Evolutionary conservation across 306 rosid species (phyloP).

Genomic region (Cicer bijugum): DNA sequence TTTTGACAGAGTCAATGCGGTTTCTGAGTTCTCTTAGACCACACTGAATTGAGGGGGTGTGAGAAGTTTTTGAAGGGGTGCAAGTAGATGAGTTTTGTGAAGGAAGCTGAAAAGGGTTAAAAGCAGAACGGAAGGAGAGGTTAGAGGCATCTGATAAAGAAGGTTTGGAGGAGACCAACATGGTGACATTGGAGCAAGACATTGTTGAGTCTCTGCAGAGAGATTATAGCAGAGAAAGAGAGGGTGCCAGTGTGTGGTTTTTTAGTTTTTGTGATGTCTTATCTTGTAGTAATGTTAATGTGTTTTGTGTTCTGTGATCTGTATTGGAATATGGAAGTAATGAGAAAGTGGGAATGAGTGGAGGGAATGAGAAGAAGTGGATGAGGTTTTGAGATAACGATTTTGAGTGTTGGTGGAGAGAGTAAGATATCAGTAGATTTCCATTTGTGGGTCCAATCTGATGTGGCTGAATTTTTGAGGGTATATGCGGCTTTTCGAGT

Average conservation of each 20-base stretch:
- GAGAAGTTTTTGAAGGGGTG: conserved; percentile 49
- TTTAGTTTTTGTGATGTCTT: conserved; percentile 39
- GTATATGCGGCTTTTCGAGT: conserved; percentile 46
- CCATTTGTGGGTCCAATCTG: conserved; percentile 39
- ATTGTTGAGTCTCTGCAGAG: conserved; percentile 33
- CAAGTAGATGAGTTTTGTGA: conserved; percentile 47
- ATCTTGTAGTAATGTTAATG: conserved; percentile 35
- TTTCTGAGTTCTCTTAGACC: conserved; percentile 76
- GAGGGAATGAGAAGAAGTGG: conserved; percentile 49
- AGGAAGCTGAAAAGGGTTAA: conserved; percentile 73
- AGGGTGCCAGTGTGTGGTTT: conserved; percentile 3
- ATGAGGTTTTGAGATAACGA: conserved; percentile 57
- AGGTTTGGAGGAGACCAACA: conserved; percentile 61
- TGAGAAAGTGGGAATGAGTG: conserved; percentile 48
- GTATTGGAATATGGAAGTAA: conserved; percentile 29
- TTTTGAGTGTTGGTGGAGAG: conserved; percentile 43
- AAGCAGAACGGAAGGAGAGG: conserved; percentile 64
- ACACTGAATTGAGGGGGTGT: conserved; percentile 59
- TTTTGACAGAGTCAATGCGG: conserved; percentile 75
- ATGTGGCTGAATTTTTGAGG: conserved; percentile 36
- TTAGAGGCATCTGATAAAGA: conserved; percentile 67
- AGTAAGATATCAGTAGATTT: conserved; percentile 11
- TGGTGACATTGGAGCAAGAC: conserved; percentile 61
- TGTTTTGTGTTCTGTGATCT: conserved; percentile 24
- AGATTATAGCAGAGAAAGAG: conserved; percentile 42